These are phyloP conservation scores for Actinomortierella wolfii DNA, from an alignment of 371 early-diverging fungal genomes.

Conservation along the genomic window DNA sequence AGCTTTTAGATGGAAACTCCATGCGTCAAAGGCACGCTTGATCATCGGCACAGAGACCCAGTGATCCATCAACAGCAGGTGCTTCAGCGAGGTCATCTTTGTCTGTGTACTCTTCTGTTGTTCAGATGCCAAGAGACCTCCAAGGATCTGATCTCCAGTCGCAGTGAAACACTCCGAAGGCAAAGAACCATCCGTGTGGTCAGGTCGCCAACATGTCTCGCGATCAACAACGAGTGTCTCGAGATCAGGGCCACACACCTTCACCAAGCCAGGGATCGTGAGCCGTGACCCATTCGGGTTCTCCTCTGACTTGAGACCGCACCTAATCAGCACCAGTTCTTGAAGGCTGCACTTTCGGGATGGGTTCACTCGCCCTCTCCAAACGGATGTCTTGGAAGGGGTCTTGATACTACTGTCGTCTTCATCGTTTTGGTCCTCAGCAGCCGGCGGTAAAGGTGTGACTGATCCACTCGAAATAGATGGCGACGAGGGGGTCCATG, in stretches of 20 bases:
- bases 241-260: constrained; percentile 26
- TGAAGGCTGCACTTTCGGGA: no score
- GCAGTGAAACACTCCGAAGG: constrained; percentile 8
- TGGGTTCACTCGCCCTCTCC: no score
- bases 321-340: no score
- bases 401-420: no score
- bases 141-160: constrained; percentile 29
- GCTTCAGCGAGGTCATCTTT: constrained; percentile 7
- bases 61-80: constrained; percentile 21
- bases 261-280: constrained; percentile 26
- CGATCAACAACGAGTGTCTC: constrained; percentile 20
- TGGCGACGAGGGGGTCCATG: no score
- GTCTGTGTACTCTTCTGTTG: not conserved
- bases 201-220: constrained; percentile 30
- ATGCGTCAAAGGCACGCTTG: no score
- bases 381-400: no score
- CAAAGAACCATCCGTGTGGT: not conserved
- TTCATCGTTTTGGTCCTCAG: no score
- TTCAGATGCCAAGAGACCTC: constrained; percentile 10
- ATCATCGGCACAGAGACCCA: constrained; percentile 17
- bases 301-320: no score
- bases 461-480: no score
- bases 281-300: constrained; percentile 13
- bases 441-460: no score
- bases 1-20: no score